Percentiles rank a stretch among this genome's conserved stretches.
These are phyloP conservation scores for Hypoxylon subgilvum DNA, from an alignment of 495 filamentous ascomycete species.

Conservation along the genomic window DNA sequence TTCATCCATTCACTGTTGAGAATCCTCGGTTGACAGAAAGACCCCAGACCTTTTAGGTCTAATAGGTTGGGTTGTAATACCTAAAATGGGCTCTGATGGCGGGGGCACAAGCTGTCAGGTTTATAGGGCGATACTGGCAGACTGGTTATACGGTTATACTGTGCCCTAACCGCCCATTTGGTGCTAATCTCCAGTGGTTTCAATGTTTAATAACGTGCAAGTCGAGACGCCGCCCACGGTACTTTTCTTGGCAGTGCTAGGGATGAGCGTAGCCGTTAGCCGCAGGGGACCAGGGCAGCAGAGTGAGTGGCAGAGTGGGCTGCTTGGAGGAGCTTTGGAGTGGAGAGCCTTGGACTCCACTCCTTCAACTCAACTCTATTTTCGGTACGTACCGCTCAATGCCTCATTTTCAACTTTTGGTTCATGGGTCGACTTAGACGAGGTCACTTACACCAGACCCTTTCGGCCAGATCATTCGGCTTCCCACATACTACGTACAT, in stretches of 20 bases:
- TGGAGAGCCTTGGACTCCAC: background rate
- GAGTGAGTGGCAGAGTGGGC: background rate
- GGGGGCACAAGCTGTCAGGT: background rate
- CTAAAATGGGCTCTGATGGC: constrained; percentile 6
- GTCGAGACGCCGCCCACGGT: constrained; percentile 5
- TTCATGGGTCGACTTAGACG: constrained; percentile 10
- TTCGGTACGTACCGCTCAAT: constrained; percentile 35
- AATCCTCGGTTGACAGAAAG: constrained; percentile 11
- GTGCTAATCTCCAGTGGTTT: background rate
- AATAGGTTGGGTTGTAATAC: constrained; percentile 23
- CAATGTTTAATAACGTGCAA: constrained; percentile 12
- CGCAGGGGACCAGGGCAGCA: background rate
- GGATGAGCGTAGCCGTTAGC: background rate
- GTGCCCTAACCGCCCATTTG: constrained; percentile 21
- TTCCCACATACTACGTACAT: constrained; percentile 27
- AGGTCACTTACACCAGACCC: too few relatives aligned
- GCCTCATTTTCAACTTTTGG: background rate
- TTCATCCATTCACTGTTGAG: constrained; percentile 25
- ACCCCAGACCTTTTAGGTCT: constrained; percentile 17
- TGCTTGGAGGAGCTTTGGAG: background rate
- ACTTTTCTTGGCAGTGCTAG: background rate
- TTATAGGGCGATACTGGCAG: background rate
- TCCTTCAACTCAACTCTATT: constrained; percentile 7
- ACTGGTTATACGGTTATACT: too few relatives aligned
- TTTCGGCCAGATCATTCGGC: constrained; percentile 22